Base-by-base conservation (phyloP, 2,329 filamentous ascomycete genomes). In the Emydomyces testavorans region DNA sequence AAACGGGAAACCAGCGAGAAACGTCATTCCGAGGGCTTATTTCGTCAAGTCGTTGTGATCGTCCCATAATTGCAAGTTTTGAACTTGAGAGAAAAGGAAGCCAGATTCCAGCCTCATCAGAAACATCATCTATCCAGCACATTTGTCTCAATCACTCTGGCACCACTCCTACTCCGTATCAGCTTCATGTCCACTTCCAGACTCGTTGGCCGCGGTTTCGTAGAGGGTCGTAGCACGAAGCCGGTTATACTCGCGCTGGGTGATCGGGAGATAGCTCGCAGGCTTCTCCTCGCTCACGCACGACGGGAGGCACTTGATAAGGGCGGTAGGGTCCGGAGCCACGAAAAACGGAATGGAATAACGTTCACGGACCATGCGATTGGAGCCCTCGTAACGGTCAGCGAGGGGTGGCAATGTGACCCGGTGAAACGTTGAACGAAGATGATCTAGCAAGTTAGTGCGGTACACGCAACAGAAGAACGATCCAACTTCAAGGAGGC, bases 281-380 rank as follows among this genome's bases (percentile, higher is more conserved):
- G 70, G 67, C 43, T 68, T 63, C 1, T 61, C 60, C 15, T 64
- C 63, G 7, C 65, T 65, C 18, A 62, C 64, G 52, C 71, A 75
- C 4, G 68, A 68, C 1, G 69, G 65, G 38, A 78, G 64, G 53
- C 72, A 76, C 54, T 76, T 72, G 44, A 80, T 73, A 6, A 73
- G 59, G 2, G 68, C 63, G 36, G 71, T 64, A 2, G 68, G 63
- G 52, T 77, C 71, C 0, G 76, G 73, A 4, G 65, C 62, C 26
- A 79, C 65, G 48, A 80, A 80, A 56, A 78, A 80, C 0, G 76
- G 75, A 45, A 80, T 79, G 6, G 77, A 79, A 52, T 76, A 80
- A 11, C 77, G 63, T 16, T 70, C 66, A 26, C 64, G 62, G 2
- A 72, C 75, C 64, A 75, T 70, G 2, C 64, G 57, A 11, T 67